Evolutionary conservation across 2,329 filamentous ascomycete genomes (phyloP), one percentile per base, ranked within the genome.

Genomic region (Blastomyces percursus): DNA sequence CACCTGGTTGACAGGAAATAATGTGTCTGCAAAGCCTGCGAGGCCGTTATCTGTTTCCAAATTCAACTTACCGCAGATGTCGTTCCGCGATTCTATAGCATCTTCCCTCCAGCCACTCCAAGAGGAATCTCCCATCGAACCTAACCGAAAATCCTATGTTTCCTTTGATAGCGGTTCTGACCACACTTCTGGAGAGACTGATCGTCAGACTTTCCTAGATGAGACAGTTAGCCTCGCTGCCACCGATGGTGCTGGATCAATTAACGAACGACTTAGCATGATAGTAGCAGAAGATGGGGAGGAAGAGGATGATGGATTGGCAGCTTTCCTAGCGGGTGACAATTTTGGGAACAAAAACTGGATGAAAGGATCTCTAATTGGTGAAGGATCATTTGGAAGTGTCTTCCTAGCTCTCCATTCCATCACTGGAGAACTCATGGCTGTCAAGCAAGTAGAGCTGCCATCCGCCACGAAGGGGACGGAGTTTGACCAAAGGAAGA

Each of bases 301-400:
- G 72, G 94, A 96, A 70, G 86, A 86, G 7, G 93, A 97, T 69
- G 90, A 92, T 71, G 92, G 94, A 69, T 81, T 97, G 27, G 86
- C 88, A 69, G 92, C 92, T 71, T 96, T 96, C 80, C 81, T 97
- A 50, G 86, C 91, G 42, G 90, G 91, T 66, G 91, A 96, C 72
- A 95, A 91, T 9, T 97, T 94, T 86, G 92, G 95, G 67, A 92
- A 96, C 66, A 89, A 93, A 78, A 96, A 96, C 75, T 99, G 95
- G 90, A 97, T 99, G 91, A 96, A 97, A 80, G 94, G 94, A 71
- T 92, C 93, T 40, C 81, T 97, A 66, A 99, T 99, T 68, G 94
- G 94, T 40, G 91, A 96, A 76, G 94, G 94, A 66, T 96, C 92
- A 4, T 99, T 99, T 71, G 94, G 94, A 70, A 92, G 88, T 69